Conservation (phyloP, 176 grass and related monocot species). For the Dactylis glomerata region DNA sequence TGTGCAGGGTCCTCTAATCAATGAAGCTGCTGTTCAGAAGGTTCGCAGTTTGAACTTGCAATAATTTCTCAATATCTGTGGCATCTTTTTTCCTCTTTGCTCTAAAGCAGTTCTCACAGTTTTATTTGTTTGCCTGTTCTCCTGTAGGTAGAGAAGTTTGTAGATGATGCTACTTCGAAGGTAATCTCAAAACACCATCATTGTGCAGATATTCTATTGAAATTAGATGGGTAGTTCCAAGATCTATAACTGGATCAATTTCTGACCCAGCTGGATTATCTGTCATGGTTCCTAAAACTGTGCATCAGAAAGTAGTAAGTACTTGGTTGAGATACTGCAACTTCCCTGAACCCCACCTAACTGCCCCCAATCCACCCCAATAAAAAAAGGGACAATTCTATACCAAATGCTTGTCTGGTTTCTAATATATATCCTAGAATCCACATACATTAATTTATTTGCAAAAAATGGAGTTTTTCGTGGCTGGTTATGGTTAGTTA, state of each 20-base stretch:
- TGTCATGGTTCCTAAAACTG: not conserved
- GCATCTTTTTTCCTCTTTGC: not conserved
- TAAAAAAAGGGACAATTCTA: not conserved
- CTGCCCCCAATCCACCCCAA: not conserved
- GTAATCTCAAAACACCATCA: conserved; percentile 42
- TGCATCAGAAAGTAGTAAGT: not conserved
- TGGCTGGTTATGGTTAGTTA: not conserved
- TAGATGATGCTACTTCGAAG: conserved; percentile 83
- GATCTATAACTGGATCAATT: not conserved
- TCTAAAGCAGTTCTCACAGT: conserved; percentile 2
- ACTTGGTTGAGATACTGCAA: not conserved
- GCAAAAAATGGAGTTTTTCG: not conserved
- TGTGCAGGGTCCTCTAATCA: conserved; percentile 94
- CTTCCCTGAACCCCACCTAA: not conserved
- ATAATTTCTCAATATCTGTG: not conserved
- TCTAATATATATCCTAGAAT: not conserved
- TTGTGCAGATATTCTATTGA: not conserved
- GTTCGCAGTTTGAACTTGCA: conserved; percentile 28
- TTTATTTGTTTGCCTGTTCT: conserved; percentile 24
- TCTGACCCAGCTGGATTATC: not conserved
- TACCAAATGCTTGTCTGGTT: not conserved
- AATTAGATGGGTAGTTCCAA: not conserved
- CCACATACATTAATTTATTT: too few species aligned
- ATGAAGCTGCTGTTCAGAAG: conserved; percentile 85
- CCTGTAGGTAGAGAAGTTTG: conserved; percentile 81